These are phyloP conservation scores for Auricularia sp. DNA, from an alignment of 768 basidiomycete genomes.

Conservation along the genomic window DNA sequence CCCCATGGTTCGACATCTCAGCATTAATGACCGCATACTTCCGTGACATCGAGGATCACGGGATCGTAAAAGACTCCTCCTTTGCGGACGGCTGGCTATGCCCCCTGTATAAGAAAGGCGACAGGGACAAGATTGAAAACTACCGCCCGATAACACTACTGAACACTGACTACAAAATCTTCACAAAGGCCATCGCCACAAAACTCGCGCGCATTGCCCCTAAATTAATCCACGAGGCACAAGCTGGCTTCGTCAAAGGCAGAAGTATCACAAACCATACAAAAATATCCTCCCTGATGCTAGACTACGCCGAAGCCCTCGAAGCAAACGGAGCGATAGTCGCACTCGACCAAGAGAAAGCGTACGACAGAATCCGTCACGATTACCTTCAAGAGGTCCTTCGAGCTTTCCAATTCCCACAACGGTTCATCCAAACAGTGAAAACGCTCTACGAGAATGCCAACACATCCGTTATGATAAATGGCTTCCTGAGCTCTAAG, in stretches of 20 bases:
- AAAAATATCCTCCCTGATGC: slow-evolving; percentile 13
- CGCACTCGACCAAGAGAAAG: slow-evolving; percentile 14
- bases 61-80: not conserved
- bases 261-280: slow-evolving; percentile 26
- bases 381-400: slow-evolving; percentile 11
- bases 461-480: slow-evolving; percentile 23
- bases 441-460: slow-evolving; percentile 22
- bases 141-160: slow-evolving; percentile 17
- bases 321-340: slow-evolving; percentile 10
- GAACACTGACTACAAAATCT: slow-evolving; percentile 24
- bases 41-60: slow-evolving; percentile 31
- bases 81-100: slow-evolving; percentile 27
- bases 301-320: slow-evolving; percentile 9
- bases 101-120: slow-evolving; percentile 33
- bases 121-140: slow-evolving; percentile 8
- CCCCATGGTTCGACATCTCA: not conserved
- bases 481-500: slow-evolving; percentile 18
- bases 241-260: slow-evolving; percentile 30
- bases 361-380: slow-evolving; percentile 13
- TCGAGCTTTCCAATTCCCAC: slow-evolving; percentile 1
- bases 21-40: slow-evolving; percentile 27
- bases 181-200: slow-evolving; percentile 18
- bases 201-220: slow-evolving; percentile 10
- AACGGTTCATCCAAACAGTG: slow-evolving; percentile 16
- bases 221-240: slow-evolving; percentile 22